These are phyloP conservation scores for Salvia sclarea DNA, from an alignment of 305 asterid species.

Conservation along the genomic window DNA sequence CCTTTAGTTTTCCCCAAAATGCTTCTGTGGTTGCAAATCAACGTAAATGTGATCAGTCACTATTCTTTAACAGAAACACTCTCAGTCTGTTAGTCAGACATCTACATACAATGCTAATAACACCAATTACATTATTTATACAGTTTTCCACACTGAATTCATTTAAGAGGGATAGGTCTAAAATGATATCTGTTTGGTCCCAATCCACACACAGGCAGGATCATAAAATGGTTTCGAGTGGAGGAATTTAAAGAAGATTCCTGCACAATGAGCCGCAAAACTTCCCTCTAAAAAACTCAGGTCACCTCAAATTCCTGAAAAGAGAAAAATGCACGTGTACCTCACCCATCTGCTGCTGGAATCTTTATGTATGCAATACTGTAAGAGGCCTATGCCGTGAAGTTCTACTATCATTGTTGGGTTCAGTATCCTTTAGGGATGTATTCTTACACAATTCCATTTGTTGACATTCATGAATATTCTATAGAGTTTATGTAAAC, in stretches of 20 bases:
- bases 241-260: neutral
- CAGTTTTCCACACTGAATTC: constrained; percentile 1
- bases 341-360: neutral
- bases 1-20: constrained; percentile 76
- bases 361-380: neutral
- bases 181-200: neutral
- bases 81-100: constrained; percentile 14
- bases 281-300: neutral
- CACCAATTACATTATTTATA: neutral
- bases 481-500: neutral
- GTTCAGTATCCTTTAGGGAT: constrained; percentile 1
- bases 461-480: neutral
- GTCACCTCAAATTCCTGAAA: neutral
- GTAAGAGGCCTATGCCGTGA: neutral
- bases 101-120: constrained; percentile 23
- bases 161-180: neutral
- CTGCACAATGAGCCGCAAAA: neutral
- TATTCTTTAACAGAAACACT: constrained; percentile 24
- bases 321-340: neutral
- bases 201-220: neutral
- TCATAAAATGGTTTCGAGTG: neutral
- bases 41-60: constrained; percentile 27
- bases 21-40: constrained; percentile 54
- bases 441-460: neutral
- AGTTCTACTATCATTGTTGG: neutral